A percentile compares a stretch with the other conserved stretches of the same genome.
Evolutionary conservation across 495 filamentous ascomycete species (phyloP).

Genomic region (Penicillium cosmopolitanum): DNA sequence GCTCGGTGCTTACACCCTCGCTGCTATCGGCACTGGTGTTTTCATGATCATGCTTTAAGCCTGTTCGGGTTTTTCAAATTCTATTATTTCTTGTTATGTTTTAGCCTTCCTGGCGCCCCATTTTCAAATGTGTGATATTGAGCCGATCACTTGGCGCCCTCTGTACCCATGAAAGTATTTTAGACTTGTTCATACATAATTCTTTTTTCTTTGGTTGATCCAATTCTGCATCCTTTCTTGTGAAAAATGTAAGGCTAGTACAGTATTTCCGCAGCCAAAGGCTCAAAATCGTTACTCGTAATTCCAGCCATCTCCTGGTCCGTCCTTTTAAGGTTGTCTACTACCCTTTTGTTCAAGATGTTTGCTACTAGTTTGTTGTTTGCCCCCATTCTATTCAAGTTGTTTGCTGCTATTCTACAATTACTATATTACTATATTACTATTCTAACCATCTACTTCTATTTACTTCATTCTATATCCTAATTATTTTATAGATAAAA

Average conservation of each 20-base stretch:
- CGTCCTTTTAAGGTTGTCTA: too few relatives aligned
- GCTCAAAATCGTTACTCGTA: too few relatives aligned
- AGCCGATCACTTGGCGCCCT: background rate
- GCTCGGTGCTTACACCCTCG: conserved; percentile 68
- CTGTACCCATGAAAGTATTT: background rate
- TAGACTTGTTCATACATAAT: conserved; percentile 6
- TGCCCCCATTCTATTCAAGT: too few relatives aligned
- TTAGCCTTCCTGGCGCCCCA: conserved; percentile 1
- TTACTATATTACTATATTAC: too few relatives aligned
- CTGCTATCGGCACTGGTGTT: conserved; percentile 67
- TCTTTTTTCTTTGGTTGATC: conserved; percentile 3
- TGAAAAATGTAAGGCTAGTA: background rate
- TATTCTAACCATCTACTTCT: too few relatives aligned
- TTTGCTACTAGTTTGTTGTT: too few relatives aligned
- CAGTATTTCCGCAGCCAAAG: too few relatives aligned
- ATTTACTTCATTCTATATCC: too few relatives aligned
- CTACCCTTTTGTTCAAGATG: too few relatives aligned
- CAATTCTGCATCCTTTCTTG: background rate
- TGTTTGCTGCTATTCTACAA: too few relatives aligned
- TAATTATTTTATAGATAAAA: too few relatives aligned
- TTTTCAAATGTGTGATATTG: background rate
- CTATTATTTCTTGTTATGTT: conserved; percentile 5
- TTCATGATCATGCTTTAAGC: conserved; percentile 78
- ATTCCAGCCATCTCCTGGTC: too few relatives aligned
- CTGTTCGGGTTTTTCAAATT: conserved; percentile 7